phyloP scores from a whole-genome alignment of 805 yeast genomes.

The Spencermartinsiella europaea region DNA sequence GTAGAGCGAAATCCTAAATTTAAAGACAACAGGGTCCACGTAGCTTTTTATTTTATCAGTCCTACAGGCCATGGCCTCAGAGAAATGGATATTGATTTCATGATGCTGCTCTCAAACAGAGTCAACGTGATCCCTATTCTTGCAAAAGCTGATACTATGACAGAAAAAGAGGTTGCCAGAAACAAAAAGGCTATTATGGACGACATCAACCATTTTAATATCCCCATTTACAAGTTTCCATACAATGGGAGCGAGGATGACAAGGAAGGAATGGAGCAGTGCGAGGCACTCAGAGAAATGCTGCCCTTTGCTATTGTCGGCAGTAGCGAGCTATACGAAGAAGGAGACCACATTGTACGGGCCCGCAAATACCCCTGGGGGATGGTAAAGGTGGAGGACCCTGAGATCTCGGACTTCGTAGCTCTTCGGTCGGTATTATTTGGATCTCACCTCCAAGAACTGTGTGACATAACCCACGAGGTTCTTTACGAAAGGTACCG shows the following conservation, averaged over 20 bases:
- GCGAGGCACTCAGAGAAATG: slow-evolving; percentile 37
- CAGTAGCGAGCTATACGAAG: slow-evolving; percentile 35
- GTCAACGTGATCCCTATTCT: slow-evolving; percentile 84
- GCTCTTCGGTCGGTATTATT: slow-evolving; percentile 62
- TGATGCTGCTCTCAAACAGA: slow-evolving; percentile 61
- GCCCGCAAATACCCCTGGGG: slow-evolving; percentile 69
- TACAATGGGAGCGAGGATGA: slow-evolving; percentile 55
- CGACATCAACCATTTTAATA: slow-evolving; percentile 53
- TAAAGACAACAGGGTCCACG: slow-evolving; percentile 73
- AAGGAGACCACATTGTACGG: slow-evolving; percentile 36
- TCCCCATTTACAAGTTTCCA: slow-evolving; percentile 70
- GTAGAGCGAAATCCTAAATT: slow-evolving; percentile 79
- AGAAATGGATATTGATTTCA: slow-evolving; percentile 67
- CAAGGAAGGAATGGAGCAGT: slow-evolving; percentile 34
- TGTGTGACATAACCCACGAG: slow-evolving; percentile 73
- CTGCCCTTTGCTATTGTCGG: slow-evolving; percentile 62
- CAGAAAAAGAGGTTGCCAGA: slow-evolving; percentile 54
- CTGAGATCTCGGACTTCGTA: slow-evolving; percentile 33
- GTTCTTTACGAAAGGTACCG: slow-evolving; percentile 46
- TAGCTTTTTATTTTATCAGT: slow-evolving; percentile 70
- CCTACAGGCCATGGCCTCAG: slow-evolving; percentile 47
- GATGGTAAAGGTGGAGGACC: slow-evolving; percentile 41
- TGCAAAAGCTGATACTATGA: slow-evolving; percentile 74
- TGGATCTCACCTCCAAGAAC: slow-evolving; percentile 58
- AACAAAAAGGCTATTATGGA: slow-evolving; percentile 51